Evolutionary conservation across 306 rosid genomes (phyloP).

Genomic region (Malus orientalis): DNA sequence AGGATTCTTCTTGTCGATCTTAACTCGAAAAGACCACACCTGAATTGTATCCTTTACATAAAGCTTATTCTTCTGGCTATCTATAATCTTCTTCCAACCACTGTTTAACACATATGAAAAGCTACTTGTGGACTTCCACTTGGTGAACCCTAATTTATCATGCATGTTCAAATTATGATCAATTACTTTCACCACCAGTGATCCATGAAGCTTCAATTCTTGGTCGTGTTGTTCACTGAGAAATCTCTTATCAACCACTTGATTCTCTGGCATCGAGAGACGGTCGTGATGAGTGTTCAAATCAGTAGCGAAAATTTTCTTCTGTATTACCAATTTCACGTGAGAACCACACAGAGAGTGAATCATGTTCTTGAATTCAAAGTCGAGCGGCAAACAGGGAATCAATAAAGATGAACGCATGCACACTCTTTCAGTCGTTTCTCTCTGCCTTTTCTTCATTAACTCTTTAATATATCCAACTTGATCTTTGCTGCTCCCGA

Average conservation of each 20-base stretch:
- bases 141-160: not conserved
- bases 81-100: not conserved
- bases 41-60: not conserved
- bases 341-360: not conserved
- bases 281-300: not conserved
- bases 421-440: not conserved
- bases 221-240: not conserved
- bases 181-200: not conserved
- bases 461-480: not conserved
- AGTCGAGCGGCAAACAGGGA: not conserved
- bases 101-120: not conserved
- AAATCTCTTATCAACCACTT: not conserved
- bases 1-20: not conserved
- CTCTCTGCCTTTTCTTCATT: not conserved
- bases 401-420: not conserved
- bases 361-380: not conserved
- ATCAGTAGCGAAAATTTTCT: not conserved
- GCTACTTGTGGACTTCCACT: not conserved
- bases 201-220: not conserved
- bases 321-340: not conserved
- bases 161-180: not conserved
- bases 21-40: conserved; percentile 5
- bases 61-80: not conserved
- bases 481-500: not conserved
- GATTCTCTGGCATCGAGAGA: not conserved